Base-by-base conservation (phyloP, 2,329 filamentous ascomycete species). In the Aspergillus aculeatinus region DNA sequence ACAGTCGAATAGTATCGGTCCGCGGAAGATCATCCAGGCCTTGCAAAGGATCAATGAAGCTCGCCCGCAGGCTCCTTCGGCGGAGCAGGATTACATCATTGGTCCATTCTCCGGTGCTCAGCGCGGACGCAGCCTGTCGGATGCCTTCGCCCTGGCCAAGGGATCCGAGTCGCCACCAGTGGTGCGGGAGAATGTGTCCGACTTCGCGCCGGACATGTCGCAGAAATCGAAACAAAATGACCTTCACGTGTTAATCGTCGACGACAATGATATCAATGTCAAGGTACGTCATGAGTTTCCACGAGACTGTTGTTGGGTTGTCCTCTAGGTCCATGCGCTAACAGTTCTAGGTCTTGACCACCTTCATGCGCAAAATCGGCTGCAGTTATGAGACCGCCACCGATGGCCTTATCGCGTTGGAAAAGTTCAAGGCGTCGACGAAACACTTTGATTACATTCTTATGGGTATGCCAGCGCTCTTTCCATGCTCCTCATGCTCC, bases 201-300 rank as follows among this genome's bases (percentile, higher is more conserved):
- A 67, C 11, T 63, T 55, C 21, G 55, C 48, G 9, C 55, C 51
- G 14, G 44, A 57, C 5, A 39, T 44, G 33, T 49, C 60, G 1
- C 51, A 62, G 44, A 35, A 62, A 6, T 33, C 59, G 21, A 21
- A 27, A 3, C 9, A 44, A 14, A 55, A 50, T 1, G 59, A 49
- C 19, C 59, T 65, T 27, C 69, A 68, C 58, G 67, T 78, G 14
- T 65, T 79, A 6, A 67, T 79, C 12, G 77, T 79, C 1, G 77
- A 79, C 56, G 77, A 79, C 59, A 79, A 79, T 54, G 70, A 74
- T 3, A 77, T 79, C 53, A 79, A 79, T 35, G 63, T 78, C 1
- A 72, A 71, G 63, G 70, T 72, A 9, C 2, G 27, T 29, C 27
- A 29, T 2, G 7, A 2, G 0, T 7, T 1, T 9, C 27, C 0